Conservation (phyloP, 1,284 basidiomycete species). For the Naganishia albida region DNA sequence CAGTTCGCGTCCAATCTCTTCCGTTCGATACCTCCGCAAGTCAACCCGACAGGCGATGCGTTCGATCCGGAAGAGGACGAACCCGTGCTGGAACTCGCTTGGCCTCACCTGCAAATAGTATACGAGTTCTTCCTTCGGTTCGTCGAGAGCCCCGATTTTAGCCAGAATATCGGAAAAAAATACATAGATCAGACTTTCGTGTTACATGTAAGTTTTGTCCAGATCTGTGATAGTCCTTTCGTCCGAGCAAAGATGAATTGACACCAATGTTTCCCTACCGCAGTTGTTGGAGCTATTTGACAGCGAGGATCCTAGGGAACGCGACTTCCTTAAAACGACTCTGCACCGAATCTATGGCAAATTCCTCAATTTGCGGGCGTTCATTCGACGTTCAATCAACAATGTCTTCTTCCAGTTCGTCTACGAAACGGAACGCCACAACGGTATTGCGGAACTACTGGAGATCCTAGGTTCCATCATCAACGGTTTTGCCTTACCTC, state of each 20-base stretch:
- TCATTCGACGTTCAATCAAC: conserved; percentile 98
- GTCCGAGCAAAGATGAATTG: not conserved
- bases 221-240: not conserved
- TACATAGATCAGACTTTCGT: conserved; percentile 98
- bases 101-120: conserved; percentile 99
- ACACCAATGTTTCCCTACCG: not conserved
- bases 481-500: conserved; percentile 96
- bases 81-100: conserved; percentile 96
- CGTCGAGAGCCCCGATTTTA: conserved; percentile 97
- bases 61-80: conserved; percentile 99
- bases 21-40: conserved; percentile 98
- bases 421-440: conserved; percentile 98
- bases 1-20: conserved; percentile 97
- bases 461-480: conserved; percentile 99
- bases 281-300: conserved; percentile 96
- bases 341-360: conserved; percentile 99
- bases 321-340: conserved; percentile 99
- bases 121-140: conserved; percentile 99
- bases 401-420: conserved; percentile 99
- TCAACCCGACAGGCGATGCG: conserved; percentile 95
- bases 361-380: conserved; percentile 97
- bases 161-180: conserved; percentile 95
- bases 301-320: conserved; percentile 97
- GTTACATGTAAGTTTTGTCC: conserved; percentile 59
- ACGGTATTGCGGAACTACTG: conserved; percentile 96